Percentiles rank a stretch among this genome's conserved stretches.
phyloP scores from a whole-genome alignment of 2,329 filamentous ascomycete species.

The Aspergillus aculeatus region DNA sequence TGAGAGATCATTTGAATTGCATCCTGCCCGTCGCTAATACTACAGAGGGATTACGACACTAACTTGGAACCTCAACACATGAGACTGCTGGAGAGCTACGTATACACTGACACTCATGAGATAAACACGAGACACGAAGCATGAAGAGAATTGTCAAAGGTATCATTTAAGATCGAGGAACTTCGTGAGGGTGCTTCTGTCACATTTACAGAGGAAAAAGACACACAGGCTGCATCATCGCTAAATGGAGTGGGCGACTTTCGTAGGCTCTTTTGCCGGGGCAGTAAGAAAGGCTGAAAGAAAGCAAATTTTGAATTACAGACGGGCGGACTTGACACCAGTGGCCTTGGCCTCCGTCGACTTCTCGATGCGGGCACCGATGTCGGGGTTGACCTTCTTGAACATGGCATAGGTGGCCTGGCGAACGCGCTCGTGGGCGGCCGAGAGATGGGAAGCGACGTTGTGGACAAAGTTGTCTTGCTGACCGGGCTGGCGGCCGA shows the following conservation, averaged over 20 bases:
- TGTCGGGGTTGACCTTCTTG: slow-evolving; percentile 52
- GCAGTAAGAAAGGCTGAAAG: too few species aligned
- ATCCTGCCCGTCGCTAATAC: background rate
- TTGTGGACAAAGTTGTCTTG: slow-evolving; percentile 63
- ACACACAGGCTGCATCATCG: background rate
- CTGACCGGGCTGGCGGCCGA: slow-evolving; percentile 51
- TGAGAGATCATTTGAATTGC: background rate
- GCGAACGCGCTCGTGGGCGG: slow-evolving; percentile 55
- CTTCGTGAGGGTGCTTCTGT: background rate
- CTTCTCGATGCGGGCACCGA: slow-evolving; percentile 54
- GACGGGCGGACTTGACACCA: slow-evolving; percentile 24
- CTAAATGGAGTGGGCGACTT: too few species aligned
- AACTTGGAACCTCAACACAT: too few species aligned
- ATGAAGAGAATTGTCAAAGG: background rate
- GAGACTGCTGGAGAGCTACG: too few species aligned
- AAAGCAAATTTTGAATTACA: slow-evolving; percentile 19
- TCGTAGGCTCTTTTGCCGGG: too few species aligned
- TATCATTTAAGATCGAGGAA: background rate
- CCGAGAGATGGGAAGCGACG: slow-evolving; percentile 56
- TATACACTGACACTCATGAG: too few species aligned
- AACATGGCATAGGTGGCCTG: slow-evolving; percentile 63
- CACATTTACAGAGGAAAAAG: background rate
- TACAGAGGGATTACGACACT: too few species aligned
- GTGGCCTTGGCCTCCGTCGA: slow-evolving; percentile 49
- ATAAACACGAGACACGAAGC: background rate